Conservation (phyloP, 2,329 filamentous ascomycete genomes). For the Parasarocladium wereldwijsianum region DNA sequence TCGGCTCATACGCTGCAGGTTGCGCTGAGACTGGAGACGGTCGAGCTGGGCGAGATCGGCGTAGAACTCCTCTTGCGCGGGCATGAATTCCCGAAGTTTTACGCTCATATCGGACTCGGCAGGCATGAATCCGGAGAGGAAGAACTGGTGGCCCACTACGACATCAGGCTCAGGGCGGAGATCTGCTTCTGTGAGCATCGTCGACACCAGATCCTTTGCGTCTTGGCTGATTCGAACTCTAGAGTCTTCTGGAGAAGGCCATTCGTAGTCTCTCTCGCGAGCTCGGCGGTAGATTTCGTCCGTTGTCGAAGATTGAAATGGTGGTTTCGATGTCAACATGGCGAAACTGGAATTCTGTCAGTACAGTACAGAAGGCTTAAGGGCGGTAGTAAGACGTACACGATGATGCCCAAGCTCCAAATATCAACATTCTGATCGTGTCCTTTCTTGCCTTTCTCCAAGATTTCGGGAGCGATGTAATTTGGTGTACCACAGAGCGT, state of each 20-base stretch:
- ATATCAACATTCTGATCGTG: conserved; percentile 98
- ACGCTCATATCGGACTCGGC: conserved; percentile 40
- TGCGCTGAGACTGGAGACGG: conserved; percentile 25
- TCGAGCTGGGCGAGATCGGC: conserved; percentile 16
- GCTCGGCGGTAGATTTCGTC: conserved; percentile 72
- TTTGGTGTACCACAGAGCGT: conserved; percentile 96
- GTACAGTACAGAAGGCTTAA: neutral
- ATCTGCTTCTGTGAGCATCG: conserved; percentile 62
- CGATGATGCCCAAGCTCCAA: conserved; percentile 96
- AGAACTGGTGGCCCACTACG: conserved; percentile 70
- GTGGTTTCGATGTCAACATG: conserved; percentile 89
- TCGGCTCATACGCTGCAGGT: conserved; percentile 41
- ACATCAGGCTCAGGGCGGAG: conserved; percentile 59
- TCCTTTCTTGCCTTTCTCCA: conserved; percentile 85
- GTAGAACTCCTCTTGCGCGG: conserved; percentile 44
- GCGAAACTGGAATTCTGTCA: conserved; percentile 53
- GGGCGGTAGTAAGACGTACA: conserved; percentile 38
- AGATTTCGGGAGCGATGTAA: conserved; percentile 92
- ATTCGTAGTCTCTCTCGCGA: conserved; percentile 60
- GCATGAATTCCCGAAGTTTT: conserved; percentile 40
- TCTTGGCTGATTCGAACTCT: conserved; percentile 60
- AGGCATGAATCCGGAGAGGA: conserved; percentile 63
- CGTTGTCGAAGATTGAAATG: conserved; percentile 83
- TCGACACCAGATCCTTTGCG: conserved; percentile 64
- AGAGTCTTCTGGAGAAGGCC: conserved; percentile 53